Percentiles rank a stretch among this genome's conserved stretches.
phyloP scores from a whole-genome alignment of 176 grass and related monocot genomes.

The Phoenix dactylifera region DNA sequence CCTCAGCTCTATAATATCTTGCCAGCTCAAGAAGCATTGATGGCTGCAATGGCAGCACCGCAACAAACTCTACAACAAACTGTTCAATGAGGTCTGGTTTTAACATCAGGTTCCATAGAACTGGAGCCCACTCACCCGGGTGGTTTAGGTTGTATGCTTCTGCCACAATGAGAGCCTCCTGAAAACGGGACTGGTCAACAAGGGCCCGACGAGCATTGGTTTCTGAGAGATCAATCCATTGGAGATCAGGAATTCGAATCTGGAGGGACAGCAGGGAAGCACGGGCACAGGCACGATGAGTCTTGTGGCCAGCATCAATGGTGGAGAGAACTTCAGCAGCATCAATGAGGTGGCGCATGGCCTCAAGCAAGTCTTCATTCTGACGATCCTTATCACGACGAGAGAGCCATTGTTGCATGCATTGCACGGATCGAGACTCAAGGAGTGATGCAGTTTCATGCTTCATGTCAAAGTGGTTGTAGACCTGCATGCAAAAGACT shows the following conservation, averaged over 20 bases:
- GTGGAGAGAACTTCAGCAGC: constrained; percentile 78
- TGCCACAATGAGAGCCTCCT: constrained; percentile 90
- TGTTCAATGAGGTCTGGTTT: constrained; percentile 83
- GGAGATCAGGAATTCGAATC: constrained; percentile 79
- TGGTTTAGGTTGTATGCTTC: constrained; percentile 88
- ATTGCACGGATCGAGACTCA: constrained; percentile 60
- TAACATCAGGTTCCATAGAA: constrained; percentile 82
- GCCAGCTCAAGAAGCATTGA: constrained; percentile 73
- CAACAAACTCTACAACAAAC: constrained; percentile 80
- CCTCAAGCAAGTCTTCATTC: constrained; percentile 69
- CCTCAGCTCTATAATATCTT: constrained; percentile 78
- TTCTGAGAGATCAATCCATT: constrained; percentile 79
- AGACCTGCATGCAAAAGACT: constrained; percentile 43
- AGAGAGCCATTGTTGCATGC: constrained; percentile 66
- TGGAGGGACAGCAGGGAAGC: constrained; percentile 86
- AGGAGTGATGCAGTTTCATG: constrained; percentile 84
- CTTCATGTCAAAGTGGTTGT: constrained; percentile 94
- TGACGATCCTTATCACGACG: constrained; percentile 54
- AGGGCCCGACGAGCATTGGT: constrained; percentile 60
- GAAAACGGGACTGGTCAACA: constrained; percentile 84
- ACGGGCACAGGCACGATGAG: constrained; percentile 61
- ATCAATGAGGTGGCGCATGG: constrained; percentile 78
- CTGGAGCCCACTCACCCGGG: constrained; percentile 79
- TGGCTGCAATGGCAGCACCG: constrained; percentile 72
- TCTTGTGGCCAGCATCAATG: constrained; percentile 80